A percentile compares a stretch with the other conserved stretches of the same genome.
These are phyloP conservation scores for Ustilago cynodontis DNA, from an alignment of 1,284 basidiomycete genomes.

Conservation along the genomic window DNA sequence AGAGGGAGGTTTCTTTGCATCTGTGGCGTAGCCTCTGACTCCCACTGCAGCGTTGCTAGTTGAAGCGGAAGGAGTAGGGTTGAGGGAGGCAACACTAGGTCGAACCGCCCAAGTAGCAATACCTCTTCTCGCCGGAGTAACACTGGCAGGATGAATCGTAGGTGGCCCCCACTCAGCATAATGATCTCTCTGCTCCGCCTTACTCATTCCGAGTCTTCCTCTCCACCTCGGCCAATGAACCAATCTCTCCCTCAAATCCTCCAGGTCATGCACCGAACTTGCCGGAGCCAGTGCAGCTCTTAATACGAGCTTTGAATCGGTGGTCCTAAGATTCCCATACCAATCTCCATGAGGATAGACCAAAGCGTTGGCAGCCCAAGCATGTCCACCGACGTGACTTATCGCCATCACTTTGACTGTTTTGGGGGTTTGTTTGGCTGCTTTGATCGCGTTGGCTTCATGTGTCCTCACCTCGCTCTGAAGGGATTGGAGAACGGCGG, in stretches of 20 bases:
- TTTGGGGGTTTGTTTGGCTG: conserved; percentile 34
- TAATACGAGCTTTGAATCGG: conserved; percentile 53
- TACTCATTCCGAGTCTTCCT: conserved; percentile 67
- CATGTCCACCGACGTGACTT: conserved; percentile 66
- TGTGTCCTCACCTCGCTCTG: conserved; percentile 54
- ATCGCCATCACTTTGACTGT: conserved; percentile 55
- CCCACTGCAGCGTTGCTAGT: neutral
- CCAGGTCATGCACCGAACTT: conserved; percentile 61
- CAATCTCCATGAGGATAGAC: conserved; percentile 68
- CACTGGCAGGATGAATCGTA: conserved; percentile 51
- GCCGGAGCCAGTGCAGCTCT: conserved; percentile 66
- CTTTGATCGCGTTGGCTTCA: conserved; percentile 40
- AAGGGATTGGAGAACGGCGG: conserved; percentile 61
- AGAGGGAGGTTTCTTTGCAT: conserved; percentile 30
- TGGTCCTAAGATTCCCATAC: conserved; percentile 64
- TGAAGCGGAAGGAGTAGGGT: neutral
- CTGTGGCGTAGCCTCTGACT: conserved; percentile 35
- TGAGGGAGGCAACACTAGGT: conserved; percentile 4
- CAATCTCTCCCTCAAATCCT: conserved; percentile 55
- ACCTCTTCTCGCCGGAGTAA: conserved; percentile 49
- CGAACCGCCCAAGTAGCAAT: conserved; percentile 18
- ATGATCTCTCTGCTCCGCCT: conserved; percentile 57
- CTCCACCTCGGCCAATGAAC: conserved; percentile 70
- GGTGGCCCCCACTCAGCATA: conserved; percentile 62
- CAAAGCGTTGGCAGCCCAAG: conserved; percentile 68